Evolutionary conservation across 1,284 basidiomycete species (phyloP).

Genomic region (Nidula niveotomentosa): DNA sequence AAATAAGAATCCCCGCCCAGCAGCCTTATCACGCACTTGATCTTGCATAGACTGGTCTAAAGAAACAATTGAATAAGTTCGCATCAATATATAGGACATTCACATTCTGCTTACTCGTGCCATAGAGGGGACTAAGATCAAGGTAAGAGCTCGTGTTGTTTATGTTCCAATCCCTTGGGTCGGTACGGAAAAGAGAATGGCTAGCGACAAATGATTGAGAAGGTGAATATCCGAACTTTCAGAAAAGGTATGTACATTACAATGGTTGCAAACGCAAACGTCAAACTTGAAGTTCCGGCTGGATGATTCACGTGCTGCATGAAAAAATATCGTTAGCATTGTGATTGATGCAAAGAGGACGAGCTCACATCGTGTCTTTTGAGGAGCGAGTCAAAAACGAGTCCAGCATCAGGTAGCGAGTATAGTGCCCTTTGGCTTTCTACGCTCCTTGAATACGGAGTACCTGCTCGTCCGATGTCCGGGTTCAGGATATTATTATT

Average conservation of each 20-base stretch:
- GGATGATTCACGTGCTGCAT: conserved; percentile 33
- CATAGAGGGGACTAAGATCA: conserved; percentile 49
- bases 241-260: conserved; percentile 14
- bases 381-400: conserved; percentile 50
- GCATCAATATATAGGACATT: neutral
- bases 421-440: conserved; percentile 30
- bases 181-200: conserved; percentile 44
- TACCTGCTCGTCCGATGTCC: conserved; percentile 41
- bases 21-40: conserved; percentile 36
- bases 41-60: conserved; percentile 35
- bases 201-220: conserved; percentile 12
- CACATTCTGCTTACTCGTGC: conserved; percentile 27
- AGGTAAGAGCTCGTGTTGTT: conserved; percentile 61
- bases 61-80: conserved; percentile 3
- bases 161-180: conserved; percentile 23
- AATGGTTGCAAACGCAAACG: conserved; percentile 46
- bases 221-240: no score
- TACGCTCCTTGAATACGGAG: conserved; percentile 46
- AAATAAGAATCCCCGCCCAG: conserved; percentile 40
- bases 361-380: conserved; percentile 30
- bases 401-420: conserved; percentile 44
- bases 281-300: conserved; percentile 46
- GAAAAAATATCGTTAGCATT: neutral
- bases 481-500: conserved; percentile 40
- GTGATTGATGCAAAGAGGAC: neutral